Percentiles rank a stretch among this genome's conserved stretches.
These are phyloP conservation scores for Xylogone sp. DNA, from an alignment of 2,329 filamentous ascomycete genomes.

Conservation along the genomic window DNA sequence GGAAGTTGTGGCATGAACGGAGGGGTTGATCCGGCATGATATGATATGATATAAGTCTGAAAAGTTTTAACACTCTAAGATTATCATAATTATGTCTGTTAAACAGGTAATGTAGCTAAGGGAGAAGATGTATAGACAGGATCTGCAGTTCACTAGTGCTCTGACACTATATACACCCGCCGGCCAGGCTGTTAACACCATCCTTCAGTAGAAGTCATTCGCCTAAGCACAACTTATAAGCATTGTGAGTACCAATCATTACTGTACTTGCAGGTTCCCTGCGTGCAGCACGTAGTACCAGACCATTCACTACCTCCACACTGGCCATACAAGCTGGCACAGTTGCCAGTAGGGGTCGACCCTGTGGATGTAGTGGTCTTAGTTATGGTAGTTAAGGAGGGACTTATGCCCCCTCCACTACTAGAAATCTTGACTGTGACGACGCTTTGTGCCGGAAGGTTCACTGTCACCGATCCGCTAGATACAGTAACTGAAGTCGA, in stretches of 20 bases:
- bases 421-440: background rate
- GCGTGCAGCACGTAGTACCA: constrained; percentile 17
- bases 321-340: background rate
- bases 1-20: too few relatives aligned
- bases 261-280: constrained; percentile 10
- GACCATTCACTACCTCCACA: constrained; percentile 12
- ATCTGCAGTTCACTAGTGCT: too few relatives aligned
- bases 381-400: background rate
- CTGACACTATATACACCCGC: too few relatives aligned
- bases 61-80: too few relatives aligned
- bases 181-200: too few relatives aligned
- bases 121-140: too few relatives aligned
- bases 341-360: background rate
- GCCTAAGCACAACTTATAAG: too few relatives aligned
- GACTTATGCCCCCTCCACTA: background rate
- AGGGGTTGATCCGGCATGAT: too few relatives aligned
- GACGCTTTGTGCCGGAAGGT: background rate
- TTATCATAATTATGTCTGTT: too few relatives aligned
- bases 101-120: too few relatives aligned
- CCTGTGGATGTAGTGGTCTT: background rate
- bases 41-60: too few relatives aligned
- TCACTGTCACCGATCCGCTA: background rate
- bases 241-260: constrained; percentile 24
- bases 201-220: too few relatives aligned
- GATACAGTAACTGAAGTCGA: background rate